Conservation (phyloP, 331 rosid species). For the Cydonia oblonga region DNA sequence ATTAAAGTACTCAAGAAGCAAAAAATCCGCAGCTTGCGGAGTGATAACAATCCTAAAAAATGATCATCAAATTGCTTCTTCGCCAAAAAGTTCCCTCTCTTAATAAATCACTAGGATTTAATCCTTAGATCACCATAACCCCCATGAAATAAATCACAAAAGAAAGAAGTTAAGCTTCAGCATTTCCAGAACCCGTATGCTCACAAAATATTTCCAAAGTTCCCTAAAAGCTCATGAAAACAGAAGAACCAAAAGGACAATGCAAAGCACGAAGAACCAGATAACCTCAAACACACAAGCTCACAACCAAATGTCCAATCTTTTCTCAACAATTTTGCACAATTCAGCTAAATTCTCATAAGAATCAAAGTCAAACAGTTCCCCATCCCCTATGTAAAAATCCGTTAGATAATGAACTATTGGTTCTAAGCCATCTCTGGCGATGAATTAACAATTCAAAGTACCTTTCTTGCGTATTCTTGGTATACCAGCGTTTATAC, state of each 20-base stretch:
- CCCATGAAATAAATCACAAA: background rate
- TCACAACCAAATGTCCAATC: background rate
- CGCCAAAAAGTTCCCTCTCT: background rate
- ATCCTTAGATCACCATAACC: background rate
- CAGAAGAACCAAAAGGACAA: background rate
- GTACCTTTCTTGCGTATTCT: too few relatives aligned
- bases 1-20: background rate
- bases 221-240: background rate
- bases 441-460: too few relatives aligned
- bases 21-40: background rate
- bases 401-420: too few relatives aligned
- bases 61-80: background rate
- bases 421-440: too few relatives aligned
- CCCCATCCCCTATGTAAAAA: background rate
- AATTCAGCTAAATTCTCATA: background rate
- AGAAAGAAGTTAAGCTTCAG: background rate
- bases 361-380: background rate
- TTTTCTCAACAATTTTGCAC: background rate
- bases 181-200: background rate
- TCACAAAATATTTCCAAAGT: background rate
- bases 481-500: too few relatives aligned
- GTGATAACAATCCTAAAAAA: background rate
- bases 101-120: background rate
- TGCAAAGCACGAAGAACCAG: slow-evolving; percentile 1
- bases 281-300: background rate